Percentiles rank a stretch among this genome's conserved stretches.
These are phyloP conservation scores for Gloeopeniophorella convolvens DNA, from an alignment of 768 basidiomycete species.

Conservation along the genomic window DNA sequence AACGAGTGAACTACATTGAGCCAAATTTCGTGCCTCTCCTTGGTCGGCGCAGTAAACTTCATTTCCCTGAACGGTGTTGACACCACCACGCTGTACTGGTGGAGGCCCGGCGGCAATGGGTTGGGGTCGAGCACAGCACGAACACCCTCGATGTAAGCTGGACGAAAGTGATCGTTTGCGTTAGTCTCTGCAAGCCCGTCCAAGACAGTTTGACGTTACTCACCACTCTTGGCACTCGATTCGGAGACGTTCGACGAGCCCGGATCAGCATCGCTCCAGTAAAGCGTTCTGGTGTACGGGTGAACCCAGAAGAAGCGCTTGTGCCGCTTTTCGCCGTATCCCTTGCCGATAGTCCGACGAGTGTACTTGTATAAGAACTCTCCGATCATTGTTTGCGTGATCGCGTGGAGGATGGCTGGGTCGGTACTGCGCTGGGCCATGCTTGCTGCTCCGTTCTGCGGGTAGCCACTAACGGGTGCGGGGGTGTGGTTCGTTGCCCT, in stretches of 20 bases:
- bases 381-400: conserved; percentile 99
- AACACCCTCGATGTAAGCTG: conserved; percentile 92
- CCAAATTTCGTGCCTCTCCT: conserved; percentile 98
- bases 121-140: conserved; percentile 91
- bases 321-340: conserved; percentile 84
- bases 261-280: conserved; percentile 95
- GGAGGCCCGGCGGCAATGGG: conserved; percentile 89
- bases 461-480: conserved; percentile 38
- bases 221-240: conserved; percentile 95
- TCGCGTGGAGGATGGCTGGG: conserved; percentile 87
- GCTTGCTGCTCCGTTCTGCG: conserved; percentile 21
- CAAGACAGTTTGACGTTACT: conserved; percentile 31
- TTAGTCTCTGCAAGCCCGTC: neutral
- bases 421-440: conserved; percentile 47
- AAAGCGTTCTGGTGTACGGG: conserved; percentile 95
- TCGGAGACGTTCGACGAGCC: conserved; percentile 83
- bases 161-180: conserved; percentile 5
- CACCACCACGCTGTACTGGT: conserved; percentile 89
- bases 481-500: conserved; percentile 31
- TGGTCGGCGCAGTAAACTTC: conserved; percentile 95
- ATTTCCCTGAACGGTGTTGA: conserved; percentile 93
- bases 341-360: conserved; percentile 80
- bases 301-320: conserved; percentile 99
- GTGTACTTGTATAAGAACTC: conserved; percentile 99
- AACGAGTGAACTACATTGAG: conserved; percentile 53